A percentile compares a stretch with the other conserved stretches of the same genome.
These are phyloP conservation scores for Pseudopyricularia javanii DNA, from an alignment of 2,329 filamentous ascomycete genomes.

Conservation along the genomic window DNA sequence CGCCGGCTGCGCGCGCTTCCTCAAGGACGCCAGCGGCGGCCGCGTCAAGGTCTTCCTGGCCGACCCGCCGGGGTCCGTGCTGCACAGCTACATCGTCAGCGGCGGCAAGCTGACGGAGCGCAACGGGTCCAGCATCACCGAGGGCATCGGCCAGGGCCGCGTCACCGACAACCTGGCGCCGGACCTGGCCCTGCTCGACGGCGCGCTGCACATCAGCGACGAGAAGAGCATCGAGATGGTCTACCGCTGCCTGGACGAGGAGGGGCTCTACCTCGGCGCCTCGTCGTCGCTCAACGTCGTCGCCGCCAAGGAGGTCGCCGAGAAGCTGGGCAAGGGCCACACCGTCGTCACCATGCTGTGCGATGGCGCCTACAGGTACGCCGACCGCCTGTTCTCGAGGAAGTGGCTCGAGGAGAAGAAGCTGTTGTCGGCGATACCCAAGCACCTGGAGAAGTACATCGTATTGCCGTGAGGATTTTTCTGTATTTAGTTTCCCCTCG, in stretches of 20 bases:
- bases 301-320: slow-evolving; percentile 84
- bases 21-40: slow-evolving; percentile 73
- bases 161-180: slow-evolving; percentile 89
- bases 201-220: slow-evolving; percentile 72
- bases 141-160: slow-evolving; percentile 89
- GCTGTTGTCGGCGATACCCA: slow-evolving; percentile 66
- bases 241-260: slow-evolving; percentile 89
- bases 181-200: slow-evolving; percentile 76
- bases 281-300: slow-evolving; percentile 92
- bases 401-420: slow-evolving; percentile 87
- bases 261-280: slow-evolving; percentile 88
- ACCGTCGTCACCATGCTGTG: slow-evolving; percentile 90
- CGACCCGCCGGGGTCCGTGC: slow-evolving; percentile 84
- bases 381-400: slow-evolving; percentile 81
- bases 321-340: slow-evolving; percentile 77
- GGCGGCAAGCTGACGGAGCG: slow-evolving; percentile 77
- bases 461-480: slow-evolving; percentile 48
- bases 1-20: slow-evolving; percentile 74
- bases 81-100: slow-evolving; percentile 82
- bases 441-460: slow-evolving; percentile 85
- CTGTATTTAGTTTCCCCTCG: background rate
- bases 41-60: slow-evolving; percentile 80
- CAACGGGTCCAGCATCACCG: slow-evolving; percentile 79
- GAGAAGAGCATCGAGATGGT: slow-evolving; percentile 97
- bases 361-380: slow-evolving; percentile 95